Percentiles rank a stretch among this genome's conserved stretches.
phyloP scores from a whole-genome alignment of 2,329 filamentous ascomycete genomes.

The Colletotrichum agaves region DNA sequence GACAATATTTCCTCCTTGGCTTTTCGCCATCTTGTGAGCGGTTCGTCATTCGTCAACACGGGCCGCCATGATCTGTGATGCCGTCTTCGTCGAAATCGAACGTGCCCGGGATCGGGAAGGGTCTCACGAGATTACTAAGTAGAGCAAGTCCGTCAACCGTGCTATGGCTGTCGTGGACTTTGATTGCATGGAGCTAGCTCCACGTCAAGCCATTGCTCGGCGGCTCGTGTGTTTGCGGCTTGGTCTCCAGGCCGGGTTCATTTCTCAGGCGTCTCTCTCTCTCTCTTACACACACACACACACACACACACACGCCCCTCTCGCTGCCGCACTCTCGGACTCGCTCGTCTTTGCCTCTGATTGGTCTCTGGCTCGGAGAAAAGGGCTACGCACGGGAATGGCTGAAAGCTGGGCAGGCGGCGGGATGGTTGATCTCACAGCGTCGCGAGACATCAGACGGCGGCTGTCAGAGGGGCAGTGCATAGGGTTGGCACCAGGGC shows the following conservation, averaged over 20 bases:
- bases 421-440: slow-evolving; percentile 26
- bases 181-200: slow-evolving; percentile 20
- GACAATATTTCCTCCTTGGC: not conserved
- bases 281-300: too few species aligned
- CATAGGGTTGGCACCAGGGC: slow-evolving; percentile 16
- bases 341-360: not conserved
- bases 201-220: slow-evolving; percentile 26
- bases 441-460: slow-evolving; percentile 32
- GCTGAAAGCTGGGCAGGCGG: not conserved
- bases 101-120: not conserved
- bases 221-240: slow-evolving; percentile 14
- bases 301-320: not conserved
- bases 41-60: slow-evolving; percentile 7
- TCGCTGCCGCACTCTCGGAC: not conserved
- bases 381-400: slow-evolving; percentile 22
- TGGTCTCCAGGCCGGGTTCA: not conserved
- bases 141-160: not conserved
- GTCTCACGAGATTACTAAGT: not conserved
- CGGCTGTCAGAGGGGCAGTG: slow-evolving; percentile 30
- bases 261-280: too few species aligned
- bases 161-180: not conserved
- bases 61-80: not conserved
- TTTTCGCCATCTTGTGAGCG: not conserved
- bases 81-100: slow-evolving; percentile 6
- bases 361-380: not conserved